Percentiles rank a stretch among this genome's conserved stretches.
These are phyloP conservation scores for Apostasia ramifera DNA, from an alignment of 106 monocot genomes.

Conservation along the genomic window DNA sequence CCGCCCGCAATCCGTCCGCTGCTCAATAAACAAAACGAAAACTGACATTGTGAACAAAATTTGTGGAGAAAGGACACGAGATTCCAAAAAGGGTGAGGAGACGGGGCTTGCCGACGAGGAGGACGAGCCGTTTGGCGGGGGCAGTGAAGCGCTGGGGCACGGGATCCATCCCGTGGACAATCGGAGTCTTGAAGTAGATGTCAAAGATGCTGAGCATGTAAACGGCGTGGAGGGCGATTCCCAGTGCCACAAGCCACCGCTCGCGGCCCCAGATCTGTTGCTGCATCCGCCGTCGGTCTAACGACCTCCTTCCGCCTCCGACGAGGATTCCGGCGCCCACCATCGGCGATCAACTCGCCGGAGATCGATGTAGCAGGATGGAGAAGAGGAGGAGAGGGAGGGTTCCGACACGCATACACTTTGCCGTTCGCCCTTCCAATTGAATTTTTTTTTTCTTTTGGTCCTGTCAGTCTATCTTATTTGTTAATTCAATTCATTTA, in stretches of 20 bases:
- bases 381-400: too few species aligned
- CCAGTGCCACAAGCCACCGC: conserved; percentile 70
- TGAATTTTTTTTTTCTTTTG: too few species aligned
- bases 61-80: neutral
- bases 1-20: conserved; percentile 89
- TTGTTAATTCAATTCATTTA: too few species aligned
- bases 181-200: conserved; percentile 96
- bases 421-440: too few species aligned
- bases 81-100: neutral
- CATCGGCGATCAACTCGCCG: conserved; percentile 7
- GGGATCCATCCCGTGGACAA: conserved; percentile 84
- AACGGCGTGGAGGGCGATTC: conserved; percentile 77
- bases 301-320: neutral
- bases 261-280: conserved; percentile 42
- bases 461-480: too few species aligned
- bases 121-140: conserved; percentile 91
- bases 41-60: neutral
- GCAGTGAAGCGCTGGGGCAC: conserved; percentile 60
- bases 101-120: conserved; percentile 47
- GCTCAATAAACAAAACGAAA: conserved; percentile 2
- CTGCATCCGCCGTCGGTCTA: conserved; percentile 11
- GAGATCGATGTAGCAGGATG: too few species aligned
- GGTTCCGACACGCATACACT: too few species aligned
- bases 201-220: conserved; percentile 99
- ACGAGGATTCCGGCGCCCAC: conserved; percentile 16